phyloP scores from a whole-genome alignment of 148 eudicot genomes.

The Drosera capensis region DNA sequence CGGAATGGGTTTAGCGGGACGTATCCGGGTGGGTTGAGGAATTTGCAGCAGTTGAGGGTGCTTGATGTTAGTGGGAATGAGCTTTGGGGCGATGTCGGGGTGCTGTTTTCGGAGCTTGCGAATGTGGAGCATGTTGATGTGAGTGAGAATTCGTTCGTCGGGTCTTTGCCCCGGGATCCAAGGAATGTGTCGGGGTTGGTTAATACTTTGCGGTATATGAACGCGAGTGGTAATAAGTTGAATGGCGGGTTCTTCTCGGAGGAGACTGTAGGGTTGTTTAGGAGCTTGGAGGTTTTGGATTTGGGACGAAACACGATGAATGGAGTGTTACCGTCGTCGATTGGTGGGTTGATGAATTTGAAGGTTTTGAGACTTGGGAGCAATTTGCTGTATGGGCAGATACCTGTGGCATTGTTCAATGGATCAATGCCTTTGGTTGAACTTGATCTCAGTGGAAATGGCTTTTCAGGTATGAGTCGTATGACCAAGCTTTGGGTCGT shows the following conservation, averaged over 20 bases:
- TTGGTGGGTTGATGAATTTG: conserved; percentile 40
- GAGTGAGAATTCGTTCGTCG: conserved; percentile 56
- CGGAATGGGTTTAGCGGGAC: conserved; percentile 39
- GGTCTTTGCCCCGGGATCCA: conserved; percentile 24
- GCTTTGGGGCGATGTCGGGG: conserved; percentile 45
- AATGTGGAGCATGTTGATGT: conserved; percentile 60
- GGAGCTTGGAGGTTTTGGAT: conserved; percentile 66
- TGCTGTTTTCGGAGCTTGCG: conserved; percentile 38
- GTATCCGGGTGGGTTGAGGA: conserved; percentile 46
- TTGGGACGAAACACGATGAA: conserved; percentile 47
- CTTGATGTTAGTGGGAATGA: conserved; percentile 51
- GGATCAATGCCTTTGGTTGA: conserved; percentile 44
- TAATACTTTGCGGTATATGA: conserved; percentile 49
- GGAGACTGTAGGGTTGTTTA: conserved; percentile 39
- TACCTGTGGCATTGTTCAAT: conserved; percentile 49
- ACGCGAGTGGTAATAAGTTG: conserved; percentile 47
- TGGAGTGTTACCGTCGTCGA: conserved; percentile 65
- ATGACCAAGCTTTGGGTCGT: background rate
- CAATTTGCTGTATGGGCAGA: conserved; percentile 47
- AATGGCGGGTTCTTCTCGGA: conserved; percentile 40
- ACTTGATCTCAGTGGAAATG: conserved; percentile 79
- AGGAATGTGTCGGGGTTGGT: conserved; percentile 43
- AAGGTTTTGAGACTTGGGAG: conserved; percentile 42
- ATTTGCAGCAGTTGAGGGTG: conserved; percentile 54
- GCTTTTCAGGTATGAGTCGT: conserved; percentile 87